Percentiles rank a stretch among this genome's conserved stretches.
Conservation (phyloP, 805 yeast genomes). For the Hanseniaspora singularis region DNA sequence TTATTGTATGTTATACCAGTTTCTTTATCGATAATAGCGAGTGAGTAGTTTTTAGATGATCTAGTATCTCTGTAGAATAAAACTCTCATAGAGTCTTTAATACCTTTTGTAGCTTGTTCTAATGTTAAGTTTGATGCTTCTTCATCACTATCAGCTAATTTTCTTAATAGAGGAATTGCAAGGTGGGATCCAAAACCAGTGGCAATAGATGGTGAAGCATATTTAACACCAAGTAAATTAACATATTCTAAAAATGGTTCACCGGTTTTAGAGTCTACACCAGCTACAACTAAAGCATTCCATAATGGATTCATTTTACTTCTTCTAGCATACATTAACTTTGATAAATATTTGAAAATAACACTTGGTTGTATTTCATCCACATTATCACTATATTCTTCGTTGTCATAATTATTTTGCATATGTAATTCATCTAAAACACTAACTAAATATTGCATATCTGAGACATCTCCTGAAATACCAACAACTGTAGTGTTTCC, state of each 20-base stretch:
- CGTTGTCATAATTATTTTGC: constrained; percentile 66
- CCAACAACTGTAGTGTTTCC: constrained; percentile 86
- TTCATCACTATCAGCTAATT: constrained; percentile 64
- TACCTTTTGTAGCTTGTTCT: constrained; percentile 62
- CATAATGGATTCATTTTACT: constrained; percentile 91
- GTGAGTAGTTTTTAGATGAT: constrained; percentile 70
- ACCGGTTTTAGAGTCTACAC: constrained; percentile 38
- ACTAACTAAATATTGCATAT: constrained; percentile 72
- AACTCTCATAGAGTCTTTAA: constrained; percentile 83
- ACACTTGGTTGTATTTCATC: constrained; percentile 68
- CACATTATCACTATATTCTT: constrained; percentile 33
- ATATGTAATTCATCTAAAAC: constrained; percentile 65
- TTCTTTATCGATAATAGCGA: constrained; percentile 61
- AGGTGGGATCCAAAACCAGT: constrained; percentile 95
- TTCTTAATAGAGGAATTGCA: constrained; percentile 84
- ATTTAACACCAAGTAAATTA: constrained; percentile 84
- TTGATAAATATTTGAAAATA: constrained; percentile 75
- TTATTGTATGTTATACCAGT: constrained; percentile 54
- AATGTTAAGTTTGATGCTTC: constrained; percentile 60
- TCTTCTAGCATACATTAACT: constrained; percentile 76
- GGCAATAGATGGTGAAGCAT: constrained; percentile 76
- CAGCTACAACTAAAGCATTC: constrained; percentile 89
- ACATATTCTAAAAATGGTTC: constrained; percentile 69
- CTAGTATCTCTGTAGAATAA: constrained; percentile 94
- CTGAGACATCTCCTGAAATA: constrained; percentile 86